Conservation (phyloP, 106 monocot genomes). For the Acorus gramineus region DNA sequence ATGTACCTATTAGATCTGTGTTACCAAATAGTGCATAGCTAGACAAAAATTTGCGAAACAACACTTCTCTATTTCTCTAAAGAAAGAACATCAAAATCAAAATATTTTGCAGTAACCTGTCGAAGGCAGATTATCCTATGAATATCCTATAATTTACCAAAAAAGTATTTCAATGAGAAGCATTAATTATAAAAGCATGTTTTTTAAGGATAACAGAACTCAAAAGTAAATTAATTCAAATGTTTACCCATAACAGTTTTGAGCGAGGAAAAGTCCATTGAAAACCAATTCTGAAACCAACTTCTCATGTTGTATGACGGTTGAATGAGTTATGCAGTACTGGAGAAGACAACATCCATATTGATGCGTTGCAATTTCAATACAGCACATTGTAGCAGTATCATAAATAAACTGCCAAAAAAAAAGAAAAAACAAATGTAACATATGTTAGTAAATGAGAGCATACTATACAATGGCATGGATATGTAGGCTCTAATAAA, state of each 20-base stretch:
- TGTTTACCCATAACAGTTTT: conserved; percentile 59
- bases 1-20: too few relatives aligned
- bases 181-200: background rate
- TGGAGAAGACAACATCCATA: conserved; percentile 58
- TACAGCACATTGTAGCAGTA: conserved; percentile 38
- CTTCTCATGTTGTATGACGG: conserved; percentile 19
- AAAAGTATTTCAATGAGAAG: background rate
- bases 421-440: conserved; percentile 1
- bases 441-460: too few relatives aligned
- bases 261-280: conserved; percentile 39
- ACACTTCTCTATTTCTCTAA: too few relatives aligned
- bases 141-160: background rate
- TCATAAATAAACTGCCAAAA: conserved; percentile 55
- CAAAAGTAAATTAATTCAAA: background rate
- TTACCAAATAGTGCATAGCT: too few relatives aligned
- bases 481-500: too few relatives aligned
- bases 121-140: too few relatives aligned
- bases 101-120: too few relatives aligned
- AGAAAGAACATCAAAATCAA: too few relatives aligned
- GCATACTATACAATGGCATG: too few relatives aligned
- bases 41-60: too few relatives aligned
- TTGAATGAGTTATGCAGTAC: conserved; percentile 31
- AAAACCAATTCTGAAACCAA: conserved; percentile 24
- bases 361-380: conserved; percentile 41
- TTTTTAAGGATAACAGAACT: background rate